Base-by-base conservation (phyloP, 345 rosid species). In the Triadica sebifera region DNA sequence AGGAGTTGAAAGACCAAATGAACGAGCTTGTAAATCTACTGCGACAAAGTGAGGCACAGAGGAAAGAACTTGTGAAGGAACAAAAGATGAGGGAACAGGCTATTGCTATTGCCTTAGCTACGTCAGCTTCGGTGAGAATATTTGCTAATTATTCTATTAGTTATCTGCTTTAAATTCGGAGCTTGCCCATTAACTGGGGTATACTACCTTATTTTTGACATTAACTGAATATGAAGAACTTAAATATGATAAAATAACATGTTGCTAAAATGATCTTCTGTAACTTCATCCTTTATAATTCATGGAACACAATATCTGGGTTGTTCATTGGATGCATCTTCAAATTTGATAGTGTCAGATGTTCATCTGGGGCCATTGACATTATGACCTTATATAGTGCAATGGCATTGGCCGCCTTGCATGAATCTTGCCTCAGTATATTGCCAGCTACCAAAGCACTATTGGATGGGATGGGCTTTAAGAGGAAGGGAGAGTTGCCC, bases 101-200 rank as follows among this genome's bases (percentile, higher is more conserved):
- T 64, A 57, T 71, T 65, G 65, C 71, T 41, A 37, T 65, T 71
- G 75, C 75, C 53, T 71, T 71, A 37, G 80, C 80, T 64, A 45
- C 71, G 8, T 79, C 91, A 76, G 53, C 86, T 75, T 83, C 74
- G 84, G 94, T 86, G 77, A 81, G 81, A 72, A 61, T 69, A 51
- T 51, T 71, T 63, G 63, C 46, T 47, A 65, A 49, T 70, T 22
- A 46, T 75, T 47, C 25, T 59, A 16, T 71, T 50, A 38, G 24
- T 2, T 11, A 13, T 41, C 22, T 56, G 34, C 8, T 57, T 43
- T 46, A 22, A 55, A 57, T 13, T 70, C 53, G 0, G 6, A 41
- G 65, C 39, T 49, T 67, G 22, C 58, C 11, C 41, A 57, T 70
- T 22, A 57, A 22, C 43, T 70, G 43, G 19, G 51, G 57, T 41